phyloP scores from a whole-genome alignment of 345 rosid genomes.

The Firmiana major region DNA sequence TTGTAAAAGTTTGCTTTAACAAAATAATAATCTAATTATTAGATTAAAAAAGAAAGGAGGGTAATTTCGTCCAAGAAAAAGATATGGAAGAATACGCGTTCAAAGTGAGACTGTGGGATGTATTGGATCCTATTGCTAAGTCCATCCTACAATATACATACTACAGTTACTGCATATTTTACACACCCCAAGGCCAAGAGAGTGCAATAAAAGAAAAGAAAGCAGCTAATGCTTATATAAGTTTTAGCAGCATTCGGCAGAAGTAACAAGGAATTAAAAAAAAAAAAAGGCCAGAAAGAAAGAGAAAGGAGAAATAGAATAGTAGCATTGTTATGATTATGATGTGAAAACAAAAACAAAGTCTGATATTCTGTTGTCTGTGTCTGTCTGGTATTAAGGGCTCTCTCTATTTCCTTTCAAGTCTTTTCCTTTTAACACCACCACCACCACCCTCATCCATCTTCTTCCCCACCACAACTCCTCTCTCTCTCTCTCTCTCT shows the following conservation, averaged over 20 bases:
- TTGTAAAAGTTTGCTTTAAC: not conserved
- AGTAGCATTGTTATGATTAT: too few relatives aligned
- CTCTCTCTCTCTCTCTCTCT: not conserved
- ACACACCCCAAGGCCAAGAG: not conserved
- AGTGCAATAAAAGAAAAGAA: not conserved
- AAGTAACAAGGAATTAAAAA: not conserved
- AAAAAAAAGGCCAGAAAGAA: not conserved
- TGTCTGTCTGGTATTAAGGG: conserved; percentile 51
- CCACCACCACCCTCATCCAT: too few relatives aligned
- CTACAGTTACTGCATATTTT: not conserved
- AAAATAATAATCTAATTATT: not conserved
- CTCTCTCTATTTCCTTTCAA: not conserved
- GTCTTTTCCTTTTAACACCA: not conserved
- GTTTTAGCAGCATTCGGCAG: not conserved
- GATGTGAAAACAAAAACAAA: conserved; percentile 27
- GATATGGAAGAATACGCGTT: conserved; percentile 11
- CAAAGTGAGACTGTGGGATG: not conserved
- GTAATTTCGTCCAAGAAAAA: not conserved
- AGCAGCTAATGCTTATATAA: not conserved
- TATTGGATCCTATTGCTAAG: not conserved
- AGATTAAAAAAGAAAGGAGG: not conserved
- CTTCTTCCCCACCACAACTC: not conserved
- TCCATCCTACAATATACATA: not conserved
- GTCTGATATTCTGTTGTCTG: conserved; percentile 24
- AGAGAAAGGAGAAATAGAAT: not conserved